Base-by-base conservation (phyloP, 108 stramenopile genomes). In the Fragilariopsis cylindrus region DNA sequence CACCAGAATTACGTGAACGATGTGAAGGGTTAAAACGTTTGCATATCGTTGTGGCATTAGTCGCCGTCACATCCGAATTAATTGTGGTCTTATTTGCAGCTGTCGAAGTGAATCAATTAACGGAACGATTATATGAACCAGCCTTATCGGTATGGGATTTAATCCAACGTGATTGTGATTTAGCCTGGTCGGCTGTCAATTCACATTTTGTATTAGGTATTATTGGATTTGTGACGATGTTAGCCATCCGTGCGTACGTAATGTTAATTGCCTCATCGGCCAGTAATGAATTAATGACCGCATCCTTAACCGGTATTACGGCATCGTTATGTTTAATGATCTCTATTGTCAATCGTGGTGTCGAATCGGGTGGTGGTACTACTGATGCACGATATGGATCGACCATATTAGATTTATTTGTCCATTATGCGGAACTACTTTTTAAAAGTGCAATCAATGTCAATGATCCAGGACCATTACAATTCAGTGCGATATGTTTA, bases 191-290 rank as follows among this genome's bases (percentile, higher is more conserved):
- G 21, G 84, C 76, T 0, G 73, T 74, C 64, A 84, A 84, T 78
- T 60, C 81, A 4, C 84, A 84, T 52, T 84, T 75, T 57, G 69
- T 84, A 21, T 13, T 78, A 47, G 84, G 84, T 3, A 78, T 84
- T 41, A 60, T 84, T 12, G 80, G 80, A 1, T 84, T 84, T 44
- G 47, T 70, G 12, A 11, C 13, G 1, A 54, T 81, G 46, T 12
- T 84, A 7, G 55, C 50, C 1, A 4, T 74, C 18, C 52, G 79
- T 15, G 76, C 64, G 0, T 85, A 82, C 48, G 75, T 85, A 53
- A 57, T 73, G 71, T 43, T 83, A 11, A 52, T 80, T 12, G 73
- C 50, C n/a, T 54, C 57, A 0, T 72, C 55, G 55, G 83, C 83
- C 5, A 74, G 72, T 2, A 16, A 55, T 6, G 65, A 80, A 9